Conservation (phyloP, 768 basidiomycete genomes). For the Podaxis sp. region DNA sequence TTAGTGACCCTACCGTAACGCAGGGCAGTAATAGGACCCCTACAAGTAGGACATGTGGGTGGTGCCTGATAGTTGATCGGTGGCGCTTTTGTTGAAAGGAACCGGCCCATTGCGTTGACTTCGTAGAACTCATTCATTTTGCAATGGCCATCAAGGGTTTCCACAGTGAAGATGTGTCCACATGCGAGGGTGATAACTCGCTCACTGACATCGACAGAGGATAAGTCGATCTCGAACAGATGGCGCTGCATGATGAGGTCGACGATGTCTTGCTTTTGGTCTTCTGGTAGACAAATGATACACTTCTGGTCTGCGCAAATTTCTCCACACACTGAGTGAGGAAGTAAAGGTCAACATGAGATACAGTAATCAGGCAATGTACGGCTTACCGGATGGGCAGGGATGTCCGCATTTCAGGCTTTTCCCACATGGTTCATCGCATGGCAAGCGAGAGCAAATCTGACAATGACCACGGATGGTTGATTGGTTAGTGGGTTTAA, state of each 20-base stretch:
- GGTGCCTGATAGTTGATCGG: slow-evolving; percentile 31
- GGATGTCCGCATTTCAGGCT: too few relatives aligned
- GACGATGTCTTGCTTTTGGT: slow-evolving; percentile 43
- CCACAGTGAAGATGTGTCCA: slow-evolving; percentile 67
- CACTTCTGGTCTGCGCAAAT: slow-evolving; percentile 57
- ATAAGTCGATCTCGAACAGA: slow-evolving; percentile 46
- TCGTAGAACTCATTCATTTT: slow-evolving; percentile 51
- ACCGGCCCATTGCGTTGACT: slow-evolving; percentile 27
- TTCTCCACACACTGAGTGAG: slow-evolving; percentile 63
- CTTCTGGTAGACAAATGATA: slow-evolving; percentile 43
- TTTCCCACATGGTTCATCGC: too few relatives aligned
- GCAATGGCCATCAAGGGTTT: slow-evolving; percentile 66
- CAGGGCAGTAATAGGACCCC: slow-evolving; percentile 51
- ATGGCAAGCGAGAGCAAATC: too few relatives aligned
- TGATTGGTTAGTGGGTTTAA: too few relatives aligned
- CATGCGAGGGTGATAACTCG: slow-evolving; percentile 65
- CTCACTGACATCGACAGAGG: slow-evolving; percentile 22
- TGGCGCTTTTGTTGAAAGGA: slow-evolving; percentile 37
- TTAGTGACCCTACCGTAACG: slow-evolving; percentile 66
- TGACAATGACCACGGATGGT: too few relatives aligned
- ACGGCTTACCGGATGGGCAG: too few relatives aligned
- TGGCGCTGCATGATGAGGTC: slow-evolving; percentile 58
- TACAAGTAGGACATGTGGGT: slow-evolving; percentile 65
- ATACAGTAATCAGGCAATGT: too few relatives aligned
- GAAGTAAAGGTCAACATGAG: not conserved